Conservation (phyloP, 179 eudicot species). For the Nepenthes alata region DNA sequence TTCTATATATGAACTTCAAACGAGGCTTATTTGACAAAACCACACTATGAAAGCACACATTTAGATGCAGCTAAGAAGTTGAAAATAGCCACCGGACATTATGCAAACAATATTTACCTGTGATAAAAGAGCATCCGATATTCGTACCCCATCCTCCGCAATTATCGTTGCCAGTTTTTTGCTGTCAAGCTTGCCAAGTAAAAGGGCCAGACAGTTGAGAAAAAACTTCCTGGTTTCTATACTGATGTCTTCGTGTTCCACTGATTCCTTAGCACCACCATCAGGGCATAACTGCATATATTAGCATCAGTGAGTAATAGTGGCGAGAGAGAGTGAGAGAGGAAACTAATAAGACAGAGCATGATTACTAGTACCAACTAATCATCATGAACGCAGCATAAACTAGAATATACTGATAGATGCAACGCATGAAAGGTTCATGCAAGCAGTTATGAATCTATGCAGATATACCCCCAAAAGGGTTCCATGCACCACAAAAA, state of each 20-base stretch:
- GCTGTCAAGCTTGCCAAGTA: slow-evolving; percentile 46
- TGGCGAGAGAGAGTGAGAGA: neutral
- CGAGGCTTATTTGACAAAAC: neutral
- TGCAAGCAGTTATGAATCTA: no score
- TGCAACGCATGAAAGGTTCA: no score
- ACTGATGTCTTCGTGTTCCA: slow-evolving; percentile 36
- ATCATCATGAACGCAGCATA: neutral
- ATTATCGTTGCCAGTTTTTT: slow-evolving; percentile 39
- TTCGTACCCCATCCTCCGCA: slow-evolving; percentile 36
- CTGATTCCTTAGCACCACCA: slow-evolving; percentile 21
- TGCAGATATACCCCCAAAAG: no score
- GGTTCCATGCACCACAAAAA: no score
- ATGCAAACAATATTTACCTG: slow-evolving; percentile 31
- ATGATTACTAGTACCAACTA: neutral
- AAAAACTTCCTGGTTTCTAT: slow-evolving; percentile 55
- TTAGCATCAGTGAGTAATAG: slow-evolving; percentile 4
- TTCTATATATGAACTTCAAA: no score
- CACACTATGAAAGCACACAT: neutral
- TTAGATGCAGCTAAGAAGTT: neutral
- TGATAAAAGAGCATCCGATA: slow-evolving; percentile 40
- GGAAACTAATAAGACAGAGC: neutral
- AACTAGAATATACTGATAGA: no score
- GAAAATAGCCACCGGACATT: neutral
- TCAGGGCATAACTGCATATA: slow-evolving; percentile 54
- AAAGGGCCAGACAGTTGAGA: slow-evolving; percentile 59